Evolutionary conservation across 202 grass and related monocot species (phyloP), one percentile per base, ranked within the genome.

Genomic region (Panicum hallii): DNA sequence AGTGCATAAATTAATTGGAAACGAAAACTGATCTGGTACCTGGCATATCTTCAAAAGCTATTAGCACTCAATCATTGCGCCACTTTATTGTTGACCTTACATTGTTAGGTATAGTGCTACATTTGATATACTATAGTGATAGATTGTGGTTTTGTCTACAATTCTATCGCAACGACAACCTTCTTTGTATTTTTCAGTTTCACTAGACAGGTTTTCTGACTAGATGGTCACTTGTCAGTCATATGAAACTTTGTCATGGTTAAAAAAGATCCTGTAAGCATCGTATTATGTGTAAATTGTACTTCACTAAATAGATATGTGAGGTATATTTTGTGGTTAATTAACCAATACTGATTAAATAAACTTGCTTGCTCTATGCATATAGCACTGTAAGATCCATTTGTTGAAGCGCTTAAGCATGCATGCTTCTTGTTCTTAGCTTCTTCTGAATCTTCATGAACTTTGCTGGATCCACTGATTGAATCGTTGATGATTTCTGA

Each of bases 21-120:
- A 72, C 79, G 38, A 60, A 34, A 79, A 49, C 26, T 89, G 28
- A 67, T 47, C 10, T 79, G 42, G 40, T 49, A 52, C 13, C 40
- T 87, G 85, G 30, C 42, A 28, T 68, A 61, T 82, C 13, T 58
- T 80, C 17, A 19, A 81, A 57, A 62, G 58, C 48, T 68, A 26
- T 3, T 67, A 68, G 5, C 23, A 26, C 16, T 55, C 44, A 28
- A 43, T 68, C 40, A 49, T 38, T 41, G 17, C 32, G 48, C 12
- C 42, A 72, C 40, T 58, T 81, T 45, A 2, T 70, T 4, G 14
- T 79, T 80, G 42, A 80, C 42, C 75, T 64, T 34, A 36, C 82
- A 84, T 69, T 44, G 43, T 77, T 83, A 32, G 44, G 67, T 67
- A 61, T 74, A 17, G 13, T 67, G 28, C 43, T 16, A 17, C 42